Evolutionary conservation across 371 early-diverging fungal species (phyloP).

Genomic region (Blakeslea trispora): DNA sequence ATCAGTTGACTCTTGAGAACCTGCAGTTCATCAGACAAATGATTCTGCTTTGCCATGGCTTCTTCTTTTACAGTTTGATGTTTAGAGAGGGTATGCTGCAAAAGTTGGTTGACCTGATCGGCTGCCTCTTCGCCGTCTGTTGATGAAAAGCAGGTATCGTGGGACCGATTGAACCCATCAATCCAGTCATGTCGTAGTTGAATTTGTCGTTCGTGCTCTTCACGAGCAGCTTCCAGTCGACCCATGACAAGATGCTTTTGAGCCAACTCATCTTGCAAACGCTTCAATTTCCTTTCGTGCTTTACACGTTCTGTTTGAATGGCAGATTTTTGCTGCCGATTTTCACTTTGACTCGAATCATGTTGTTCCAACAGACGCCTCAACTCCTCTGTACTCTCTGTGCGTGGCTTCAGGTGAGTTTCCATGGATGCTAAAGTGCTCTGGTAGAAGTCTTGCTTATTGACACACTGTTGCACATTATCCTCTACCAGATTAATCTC

Average conservation of each 20-base stretch:
- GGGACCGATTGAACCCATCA: constrained; percentile 12
- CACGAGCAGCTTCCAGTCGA: constrained; percentile 18
- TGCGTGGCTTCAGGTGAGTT: constrained; percentile 42
- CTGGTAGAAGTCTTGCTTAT: constrained; percentile 39
- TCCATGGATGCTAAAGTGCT: constrained; percentile 48
- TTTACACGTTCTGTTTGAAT: background rate
- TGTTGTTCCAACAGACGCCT: constrained; percentile 39
- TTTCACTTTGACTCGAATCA: constrained; percentile 3
- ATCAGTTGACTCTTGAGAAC: constrained; percentile 15
- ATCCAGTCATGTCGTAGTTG: constrained; percentile 15
- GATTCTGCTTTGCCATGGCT: constrained; percentile 19
- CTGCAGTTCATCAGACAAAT: constrained; percentile 22
- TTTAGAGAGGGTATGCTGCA: background rate
- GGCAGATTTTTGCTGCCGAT: constrained; percentile 4
- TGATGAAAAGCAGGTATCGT: background rate
- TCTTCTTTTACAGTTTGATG: constrained; percentile 9
- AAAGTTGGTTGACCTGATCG: background rate
- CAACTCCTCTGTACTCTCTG: constrained; percentile 62
- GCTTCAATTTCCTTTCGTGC: constrained; percentile 12
- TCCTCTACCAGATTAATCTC: constrained; percentile 41
- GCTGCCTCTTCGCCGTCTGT: constrained; percentile 9
- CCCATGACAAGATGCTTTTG: constrained; percentile 18
- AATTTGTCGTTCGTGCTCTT: constrained; percentile 19
- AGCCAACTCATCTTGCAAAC: constrained; percentile 27
- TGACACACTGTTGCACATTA: constrained; percentile 37